Base-by-base conservation (phyloP, 2,329 filamentous ascomycete species). In the Thielaviopsis euricoi region DNA sequence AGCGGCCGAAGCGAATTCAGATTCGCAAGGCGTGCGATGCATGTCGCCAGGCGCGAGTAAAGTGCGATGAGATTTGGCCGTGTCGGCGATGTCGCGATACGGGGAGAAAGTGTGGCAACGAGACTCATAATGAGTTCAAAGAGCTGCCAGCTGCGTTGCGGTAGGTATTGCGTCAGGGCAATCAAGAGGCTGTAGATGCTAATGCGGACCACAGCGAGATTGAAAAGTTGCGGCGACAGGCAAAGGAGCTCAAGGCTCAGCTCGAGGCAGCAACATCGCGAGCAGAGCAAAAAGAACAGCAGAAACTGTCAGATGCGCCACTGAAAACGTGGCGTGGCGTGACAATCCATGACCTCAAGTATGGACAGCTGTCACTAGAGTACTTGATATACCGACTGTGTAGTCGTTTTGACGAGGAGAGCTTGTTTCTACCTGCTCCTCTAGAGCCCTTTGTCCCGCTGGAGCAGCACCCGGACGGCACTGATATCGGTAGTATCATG, bases 21-120 rank as follows among this genome's bases (percentile, higher is more conserved):
- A 58, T 58, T 50, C 57, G 57, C 9, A 58, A 58, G 21, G 57
- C 57, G 13, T 58, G 57, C 29, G 57, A 58, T 50, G 54, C 53
- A 12, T 58, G 57, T 26, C 57, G 57, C 7, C 52, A 55, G 29
- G 52, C 57, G 6, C 40, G 57, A n/a, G 57, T 55, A 9, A 58
- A 58, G 25, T 58, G 57, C 15, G 52, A 58, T 17, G 52, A 53
- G 26, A 21, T 55, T 25, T 52, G 57, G 19, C 57, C 57, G 40
- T 58, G 57, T 50, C 57, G 57, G 15, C 40, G 52, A 10, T 58
- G 57, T 40, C 26, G 37, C 17, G 57, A 55, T 6, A 50, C 33
- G 4, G 46, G 52, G 17, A 49, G 48, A 22, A 58, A 50, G 52
- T 58, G 57, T 21, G 52, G 57, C n/a, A 58, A 58, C 46, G 57